A percentile compares a stretch with the other conserved stretches of the same genome.
Evolutionary conservation across 1,284 basidiomycete species (phyloP).

Genomic region (Peniophora sp.): DNA sequence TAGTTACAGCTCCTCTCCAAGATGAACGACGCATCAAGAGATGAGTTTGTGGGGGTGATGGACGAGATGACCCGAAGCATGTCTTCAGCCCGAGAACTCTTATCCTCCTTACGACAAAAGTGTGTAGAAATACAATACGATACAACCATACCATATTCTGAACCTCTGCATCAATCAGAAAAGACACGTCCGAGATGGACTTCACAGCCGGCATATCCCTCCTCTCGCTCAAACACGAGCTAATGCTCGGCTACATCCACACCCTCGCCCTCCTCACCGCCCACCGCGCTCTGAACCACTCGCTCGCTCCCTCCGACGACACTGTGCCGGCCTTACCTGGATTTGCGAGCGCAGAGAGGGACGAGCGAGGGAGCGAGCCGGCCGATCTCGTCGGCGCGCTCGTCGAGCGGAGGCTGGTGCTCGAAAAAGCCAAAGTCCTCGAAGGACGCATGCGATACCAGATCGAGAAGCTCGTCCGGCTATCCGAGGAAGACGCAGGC

Average conservation of each 20-base stretch:
- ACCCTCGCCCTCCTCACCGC: conserved; percentile 75
- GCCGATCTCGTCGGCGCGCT: conserved; percentile 69
- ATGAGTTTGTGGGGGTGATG: conserved; percentile 33
- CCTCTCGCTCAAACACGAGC: conserved; percentile 81
- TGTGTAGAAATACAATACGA: conserved; percentile 26
- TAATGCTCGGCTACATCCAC: conserved; percentile 84
- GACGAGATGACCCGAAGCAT: conserved; percentile 61
- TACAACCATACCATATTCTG: no score
- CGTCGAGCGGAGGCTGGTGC: conserved; percentile 63
- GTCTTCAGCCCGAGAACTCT: conserved; percentile 46
- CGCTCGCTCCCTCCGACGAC: conserved; percentile 24
- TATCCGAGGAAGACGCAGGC: conserved; percentile 55
- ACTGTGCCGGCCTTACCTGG: not conserved
- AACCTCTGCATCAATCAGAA: conserved; percentile 9
- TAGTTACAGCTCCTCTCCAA: not conserved
- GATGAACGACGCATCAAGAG: conserved; percentile 11
- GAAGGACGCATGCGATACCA: conserved; percentile 91
- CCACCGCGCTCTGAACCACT: conserved; percentile 58
- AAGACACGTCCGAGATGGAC: conserved; percentile 40
- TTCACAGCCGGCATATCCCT: conserved; percentile 83
- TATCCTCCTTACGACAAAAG: conserved; percentile 49
- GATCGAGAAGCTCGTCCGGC: conserved; percentile 84
- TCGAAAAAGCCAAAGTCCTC: conserved; percentile 76
- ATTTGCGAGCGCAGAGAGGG: conserved; percentile 51
- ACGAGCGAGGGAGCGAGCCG: conserved; percentile 40